Percentiles rank a stretch among this genome's conserved stretches.
Evolutionary conservation across 805 yeast genomes (phyloP).

Genomic region (Yamadazyma insecticola): DNA sequence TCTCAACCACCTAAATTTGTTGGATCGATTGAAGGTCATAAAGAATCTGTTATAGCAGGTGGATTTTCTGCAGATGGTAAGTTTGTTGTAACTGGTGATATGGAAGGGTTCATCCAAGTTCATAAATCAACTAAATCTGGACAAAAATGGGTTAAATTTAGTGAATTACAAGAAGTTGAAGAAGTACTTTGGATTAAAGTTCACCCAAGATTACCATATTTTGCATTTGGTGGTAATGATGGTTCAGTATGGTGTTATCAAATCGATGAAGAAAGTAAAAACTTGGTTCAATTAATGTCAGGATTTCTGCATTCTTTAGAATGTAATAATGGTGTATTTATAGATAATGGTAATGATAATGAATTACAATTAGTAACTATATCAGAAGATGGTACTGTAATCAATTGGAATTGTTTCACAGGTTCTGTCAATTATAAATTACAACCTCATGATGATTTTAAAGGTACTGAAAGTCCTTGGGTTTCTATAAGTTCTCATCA

Average conservation of each 20-base stretch:
- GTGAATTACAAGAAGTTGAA: constrained; percentile 78
- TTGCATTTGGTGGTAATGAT: constrained; percentile 89
- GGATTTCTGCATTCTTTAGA: constrained; percentile 80
- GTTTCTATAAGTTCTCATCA: constrained; percentile 59
- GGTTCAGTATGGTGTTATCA: constrained; percentile 95
- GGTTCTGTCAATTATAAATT: constrained; percentile 65
- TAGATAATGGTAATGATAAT: constrained; percentile 48
- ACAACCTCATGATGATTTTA: constrained; percentile 56
- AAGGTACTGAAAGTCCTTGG: constrained; percentile 84
- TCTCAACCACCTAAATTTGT: constrained; percentile 78
- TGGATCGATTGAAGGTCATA: constrained; percentile 72
- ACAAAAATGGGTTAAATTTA: constrained; percentile 71
- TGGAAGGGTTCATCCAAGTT: constrained; percentile 82
- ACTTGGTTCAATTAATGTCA: constrained; percentile 65
- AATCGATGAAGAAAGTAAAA: constrained; percentile 43
- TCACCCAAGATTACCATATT: constrained; percentile 75
- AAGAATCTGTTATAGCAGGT: constrained; percentile 82
- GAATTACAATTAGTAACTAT: constrained; percentile 64
- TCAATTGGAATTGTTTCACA: constrained; percentile 87
- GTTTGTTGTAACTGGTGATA: constrained; percentile 83
- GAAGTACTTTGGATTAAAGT: constrained; percentile 80
- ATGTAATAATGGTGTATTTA: constrained; percentile 75
- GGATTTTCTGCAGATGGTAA: constrained; percentile 82
- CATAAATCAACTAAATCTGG: constrained; percentile 72
- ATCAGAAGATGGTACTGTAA: constrained; percentile 81